These are phyloP conservation scores for Nepenthes gracilis DNA, from an alignment of 148 eudicot species.

Conservation along the genomic window DNA sequence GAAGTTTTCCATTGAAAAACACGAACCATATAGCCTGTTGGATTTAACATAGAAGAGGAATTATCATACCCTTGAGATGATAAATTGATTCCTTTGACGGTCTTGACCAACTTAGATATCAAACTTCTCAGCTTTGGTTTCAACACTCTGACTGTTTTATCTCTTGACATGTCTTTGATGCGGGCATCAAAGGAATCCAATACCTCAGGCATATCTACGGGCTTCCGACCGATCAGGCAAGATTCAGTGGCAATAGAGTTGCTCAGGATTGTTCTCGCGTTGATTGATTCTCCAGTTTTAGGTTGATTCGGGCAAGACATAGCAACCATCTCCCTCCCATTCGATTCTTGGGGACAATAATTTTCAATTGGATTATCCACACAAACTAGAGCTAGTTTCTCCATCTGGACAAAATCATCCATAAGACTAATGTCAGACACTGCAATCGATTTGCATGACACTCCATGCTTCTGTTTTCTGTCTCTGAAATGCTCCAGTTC, in stretches of 20 bases:
- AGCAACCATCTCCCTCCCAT: slow-evolving; percentile 5
- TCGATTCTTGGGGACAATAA: slow-evolving; percentile 4
- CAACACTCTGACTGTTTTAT: background rate
- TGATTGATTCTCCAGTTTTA: slow-evolving; percentile 3
- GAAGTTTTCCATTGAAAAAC: slow-evolving; percentile 75
- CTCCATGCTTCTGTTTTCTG: slow-evolving; percentile 21
- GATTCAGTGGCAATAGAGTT: too few relatives aligned
- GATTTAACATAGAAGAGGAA: slow-evolving; percentile 7
- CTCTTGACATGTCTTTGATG: background rate
- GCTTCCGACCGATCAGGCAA: too few relatives aligned
- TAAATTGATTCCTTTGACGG: slow-evolving; percentile 36
- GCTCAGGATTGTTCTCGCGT: too few relatives aligned
- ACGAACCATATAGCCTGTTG: slow-evolving; percentile 38
- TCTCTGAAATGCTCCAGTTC: slow-evolving; percentile 44
- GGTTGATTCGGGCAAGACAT: background rate
- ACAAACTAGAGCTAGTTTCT: slow-evolving; percentile 66
- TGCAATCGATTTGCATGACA: slow-evolving; percentile 27
- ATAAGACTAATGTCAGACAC: slow-evolving; percentile 65
- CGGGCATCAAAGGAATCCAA: background rate
- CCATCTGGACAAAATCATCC: slow-evolving; percentile 98
- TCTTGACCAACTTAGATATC: slow-evolving; percentile 41
- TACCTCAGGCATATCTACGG: too few relatives aligned
- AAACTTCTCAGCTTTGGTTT: background rate
- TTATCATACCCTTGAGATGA: slow-evolving; percentile 9
- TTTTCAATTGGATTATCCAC: slow-evolving; percentile 36